A percentile compares a stretch with the other conserved stretches of the same genome.
phyloP scores from a whole-genome alignment of 2,329 filamentous ascomycete genomes.

The Elsinoe australis region DNA sequence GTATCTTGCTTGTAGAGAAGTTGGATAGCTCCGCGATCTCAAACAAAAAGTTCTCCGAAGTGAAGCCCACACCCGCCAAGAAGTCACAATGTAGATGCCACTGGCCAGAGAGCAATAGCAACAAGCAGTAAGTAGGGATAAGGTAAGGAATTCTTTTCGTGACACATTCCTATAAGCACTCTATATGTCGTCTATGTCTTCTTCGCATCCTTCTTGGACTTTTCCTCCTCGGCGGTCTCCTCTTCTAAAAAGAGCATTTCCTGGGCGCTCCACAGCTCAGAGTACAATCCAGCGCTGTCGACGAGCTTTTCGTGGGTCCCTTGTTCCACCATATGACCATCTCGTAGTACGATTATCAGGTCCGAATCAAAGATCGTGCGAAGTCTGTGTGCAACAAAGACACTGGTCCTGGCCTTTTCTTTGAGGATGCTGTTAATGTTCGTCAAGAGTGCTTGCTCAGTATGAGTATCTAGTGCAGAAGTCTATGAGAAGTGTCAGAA shows the following conservation, averaged over 20 bases:
- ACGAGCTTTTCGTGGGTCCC: conserved; percentile 83
- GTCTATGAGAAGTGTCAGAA: conserved; percentile 42
- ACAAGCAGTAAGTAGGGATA: too few species aligned
- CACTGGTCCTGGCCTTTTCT: conserved; percentile 81
- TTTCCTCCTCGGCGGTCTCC: conserved; percentile 17
- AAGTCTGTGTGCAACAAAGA: conserved; percentile 88
- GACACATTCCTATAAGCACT: too few species aligned
- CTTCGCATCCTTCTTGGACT: not conserved
- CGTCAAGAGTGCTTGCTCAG: conserved; percentile 78
- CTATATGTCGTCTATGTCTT: not conserved
- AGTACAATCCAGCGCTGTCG: conserved; percentile 70
- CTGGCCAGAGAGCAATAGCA: not conserved
- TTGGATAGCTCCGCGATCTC: too few species aligned
- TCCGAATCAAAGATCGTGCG: conserved; percentile 90
- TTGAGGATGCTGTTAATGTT: conserved; percentile 90
- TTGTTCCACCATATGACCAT: conserved; percentile 76
- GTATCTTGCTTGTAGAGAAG: too few species aligned
- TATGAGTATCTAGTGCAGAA: conserved; percentile 85
- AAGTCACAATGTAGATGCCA: not conserved
- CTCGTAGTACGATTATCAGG: conserved; percentile 81
- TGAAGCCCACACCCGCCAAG: not conserved
- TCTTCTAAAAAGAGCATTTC: conserved; percentile 34
- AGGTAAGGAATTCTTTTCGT: too few species aligned
- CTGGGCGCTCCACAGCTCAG: conserved; percentile 70
- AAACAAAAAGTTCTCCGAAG: not conserved